Base-by-base conservation (phyloP, 192 early-diverging fungal genomes). In the Coemansia sp. region DNA sequence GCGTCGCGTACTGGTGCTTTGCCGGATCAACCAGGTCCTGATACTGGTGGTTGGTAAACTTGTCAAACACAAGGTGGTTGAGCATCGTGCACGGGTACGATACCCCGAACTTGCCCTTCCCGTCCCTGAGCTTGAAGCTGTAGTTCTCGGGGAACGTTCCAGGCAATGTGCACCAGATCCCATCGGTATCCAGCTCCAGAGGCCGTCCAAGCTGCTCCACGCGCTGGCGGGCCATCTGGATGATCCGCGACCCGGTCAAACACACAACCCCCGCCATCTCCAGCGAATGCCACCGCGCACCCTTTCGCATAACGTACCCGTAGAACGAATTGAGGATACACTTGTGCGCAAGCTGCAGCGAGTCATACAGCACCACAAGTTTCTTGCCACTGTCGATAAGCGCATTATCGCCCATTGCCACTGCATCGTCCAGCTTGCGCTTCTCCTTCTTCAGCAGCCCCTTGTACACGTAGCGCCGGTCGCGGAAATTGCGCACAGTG, bases 251-350 rank as follows among this genome's bases (percentile, higher is more conserved):
- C 4, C 97, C 97, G 4, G 95, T 99, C 57, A 95, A 64, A 75
- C 97, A 99, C 42, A 98, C 95, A 25, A 99, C 93, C 20, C 97
- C 97, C 0, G 94, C 97, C 97, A 99, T 99, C 76, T 97, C 94
- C 83, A 99, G 89, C 9, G 94, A 97, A 73, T 94, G 94, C 97
- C 97, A 99, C 36, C 97, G 87, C 2, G 95, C 92, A 6, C 95
- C 95, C 82, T 96, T 99, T 59, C 95, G 81, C 97, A 97, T 99
- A 13, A 99, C 97, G 74, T 99, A 99, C 19, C 97, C 97, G 64
- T 98, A 98, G 72, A 97, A 99, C 11, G 95, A 98, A 72, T 92
- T 90, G 27, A 90, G 75, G 77, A 92, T 90, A 74, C 91, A 95
- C 84, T 99, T 99, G 84, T 99, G 97, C 27, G 97, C 97, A 34